These are phyloP conservation scores for Salpingoeca rosetta DNA, from an alignment of 78 protist species.

Conservation along the genomic window DNA sequence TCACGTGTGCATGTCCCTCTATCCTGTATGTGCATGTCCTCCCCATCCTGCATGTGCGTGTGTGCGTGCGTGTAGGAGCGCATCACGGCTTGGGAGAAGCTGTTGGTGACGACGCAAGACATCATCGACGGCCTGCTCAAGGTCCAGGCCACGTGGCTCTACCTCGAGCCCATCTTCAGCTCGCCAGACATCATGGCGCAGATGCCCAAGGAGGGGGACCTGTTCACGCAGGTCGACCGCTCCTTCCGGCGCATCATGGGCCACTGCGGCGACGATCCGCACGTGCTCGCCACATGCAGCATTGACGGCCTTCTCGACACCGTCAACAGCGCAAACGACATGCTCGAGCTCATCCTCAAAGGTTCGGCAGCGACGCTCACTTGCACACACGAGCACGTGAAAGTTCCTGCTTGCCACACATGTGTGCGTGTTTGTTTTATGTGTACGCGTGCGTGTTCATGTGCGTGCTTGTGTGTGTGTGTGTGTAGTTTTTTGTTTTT, in stretches of 20 bases:
- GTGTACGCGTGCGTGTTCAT: too few species aligned
- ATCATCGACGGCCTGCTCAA: constrained; percentile 58
- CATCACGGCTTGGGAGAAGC: constrained; percentile 31
- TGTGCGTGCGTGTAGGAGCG: too few species aligned
- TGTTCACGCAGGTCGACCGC: constrained; percentile 20
- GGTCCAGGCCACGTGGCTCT: constrained; percentile 60
- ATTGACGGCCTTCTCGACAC: neutral
- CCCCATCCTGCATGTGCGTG: too few species aligned
- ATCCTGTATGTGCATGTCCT: too few species aligned
- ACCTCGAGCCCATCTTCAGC: constrained; percentile 67
- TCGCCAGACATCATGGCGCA: constrained; percentile 63
- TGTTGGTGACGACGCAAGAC: constrained; percentile 23
- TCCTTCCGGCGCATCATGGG: neutral
- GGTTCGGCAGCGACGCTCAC: too few species aligned
- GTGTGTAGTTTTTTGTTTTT: too few species aligned
- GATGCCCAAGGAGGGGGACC: constrained; percentile 43
- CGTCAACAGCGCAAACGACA: constrained; percentile 11
- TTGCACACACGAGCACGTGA: too few species aligned
- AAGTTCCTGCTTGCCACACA: too few species aligned
- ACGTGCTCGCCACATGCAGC: neutral
- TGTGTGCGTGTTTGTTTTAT: too few species aligned
- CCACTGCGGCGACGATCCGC: neutral
- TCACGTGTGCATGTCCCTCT: too few species aligned
- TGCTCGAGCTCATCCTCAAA: constrained; percentile 40
- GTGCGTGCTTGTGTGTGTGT: too few species aligned